phyloP scores from a whole-genome alignment of 192 early-diverging fungal species.

The Thamnidium elegans region DNA sequence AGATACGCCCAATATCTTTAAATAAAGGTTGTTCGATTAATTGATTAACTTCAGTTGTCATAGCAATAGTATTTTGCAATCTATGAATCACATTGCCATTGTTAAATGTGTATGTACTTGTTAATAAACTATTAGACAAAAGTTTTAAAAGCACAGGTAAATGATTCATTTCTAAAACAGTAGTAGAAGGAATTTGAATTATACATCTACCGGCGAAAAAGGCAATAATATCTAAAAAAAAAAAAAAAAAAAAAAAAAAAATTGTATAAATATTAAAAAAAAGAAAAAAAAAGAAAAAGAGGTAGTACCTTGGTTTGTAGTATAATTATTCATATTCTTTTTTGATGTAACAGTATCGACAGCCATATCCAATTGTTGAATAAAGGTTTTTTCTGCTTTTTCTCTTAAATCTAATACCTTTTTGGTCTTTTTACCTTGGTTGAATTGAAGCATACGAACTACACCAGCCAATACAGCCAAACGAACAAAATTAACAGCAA shows the following conservation, averaged over 20 bases:
- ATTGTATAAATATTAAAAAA: background rate
- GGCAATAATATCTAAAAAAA: conserved; percentile 4
- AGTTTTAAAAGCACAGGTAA: conserved; percentile 1
- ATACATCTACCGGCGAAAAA: conserved; percentile 31
- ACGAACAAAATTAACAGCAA: conserved; percentile 1
- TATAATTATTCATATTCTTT: background rate
- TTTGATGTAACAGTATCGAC: background rate
- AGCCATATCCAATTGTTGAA: conserved; percentile 13
- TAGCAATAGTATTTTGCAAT: background rate
- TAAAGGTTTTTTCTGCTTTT: conserved; percentile 3
- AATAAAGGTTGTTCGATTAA: conserved; percentile 17
- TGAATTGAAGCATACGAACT: conserved; percentile 31
- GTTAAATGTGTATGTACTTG: conserved; percentile 21
- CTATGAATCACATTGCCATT: conserved; percentile 16
- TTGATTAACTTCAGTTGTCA: background rate
- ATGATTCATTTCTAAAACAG: background rate
- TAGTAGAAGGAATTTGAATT: background rate
- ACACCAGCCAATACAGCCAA: conserved; percentile 25
- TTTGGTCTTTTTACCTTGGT: conserved; percentile 23
- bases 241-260: too few species aligned
- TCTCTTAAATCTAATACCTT: background rate
- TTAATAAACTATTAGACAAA: conserved; percentile 13
- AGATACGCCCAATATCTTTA: conserved; percentile 37
- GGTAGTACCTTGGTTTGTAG: conserved; percentile 14
- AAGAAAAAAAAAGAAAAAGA: background rate